A percentile compares a stretch with the other conserved stretches of the same genome.
Conservation (phyloP, 2,329 filamentous ascomycete species). For the Botrytis elliptica region DNA sequence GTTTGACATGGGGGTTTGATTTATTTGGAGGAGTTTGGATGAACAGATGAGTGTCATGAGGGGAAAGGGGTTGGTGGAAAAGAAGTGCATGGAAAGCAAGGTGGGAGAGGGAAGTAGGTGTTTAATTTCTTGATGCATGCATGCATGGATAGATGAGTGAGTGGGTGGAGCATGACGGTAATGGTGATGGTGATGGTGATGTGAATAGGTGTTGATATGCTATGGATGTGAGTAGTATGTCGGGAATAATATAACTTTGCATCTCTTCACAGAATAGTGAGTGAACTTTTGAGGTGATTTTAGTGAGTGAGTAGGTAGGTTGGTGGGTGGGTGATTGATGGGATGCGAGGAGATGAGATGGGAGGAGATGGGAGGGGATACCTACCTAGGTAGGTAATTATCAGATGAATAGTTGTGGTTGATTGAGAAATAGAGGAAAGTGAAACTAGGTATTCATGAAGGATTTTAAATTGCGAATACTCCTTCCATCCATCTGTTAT, state of each 20-base stretch:
- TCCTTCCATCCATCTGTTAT: neutral
- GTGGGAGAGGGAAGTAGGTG: neutral
- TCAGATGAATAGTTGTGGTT: neutral
- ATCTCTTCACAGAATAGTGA: neutral
- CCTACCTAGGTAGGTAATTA: neutral
- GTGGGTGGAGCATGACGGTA: neutral
- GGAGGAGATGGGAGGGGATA: neutral
- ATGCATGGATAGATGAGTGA: neutral
- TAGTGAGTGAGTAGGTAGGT: neutral
- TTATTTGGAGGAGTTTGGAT: neutral
- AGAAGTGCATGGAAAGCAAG: neutral
- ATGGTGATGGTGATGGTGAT: neutral
- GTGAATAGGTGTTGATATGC: neutral
- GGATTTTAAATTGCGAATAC: neutral
- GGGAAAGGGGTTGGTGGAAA: neutral
- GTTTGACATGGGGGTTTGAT: neutral
- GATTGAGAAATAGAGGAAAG: neutral
- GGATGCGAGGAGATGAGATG: neutral
- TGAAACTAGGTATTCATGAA: neutral
- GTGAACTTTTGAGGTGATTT: neutral
- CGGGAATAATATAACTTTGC: neutral
- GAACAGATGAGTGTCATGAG: neutral
- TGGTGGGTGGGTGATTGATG: too few relatives aligned
- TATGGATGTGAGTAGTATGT: neutral
- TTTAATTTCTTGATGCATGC: neutral